Conservation (phyloP, 169 alveolate genomes). For the Plasmodium cynomolgi region DNA sequence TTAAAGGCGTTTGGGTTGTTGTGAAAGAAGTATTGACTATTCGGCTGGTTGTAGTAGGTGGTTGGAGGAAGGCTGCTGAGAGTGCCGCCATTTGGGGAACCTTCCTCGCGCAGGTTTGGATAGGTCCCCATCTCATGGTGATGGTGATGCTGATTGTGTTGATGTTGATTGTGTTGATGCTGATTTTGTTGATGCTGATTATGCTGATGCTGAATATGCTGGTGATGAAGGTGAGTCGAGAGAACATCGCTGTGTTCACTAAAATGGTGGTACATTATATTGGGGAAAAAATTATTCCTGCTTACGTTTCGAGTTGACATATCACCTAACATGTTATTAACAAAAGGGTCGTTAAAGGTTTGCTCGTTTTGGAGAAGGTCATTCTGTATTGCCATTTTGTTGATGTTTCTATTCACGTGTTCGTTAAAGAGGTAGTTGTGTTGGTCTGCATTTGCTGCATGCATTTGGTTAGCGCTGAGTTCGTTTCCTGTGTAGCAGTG, state of each 20-base stretch:
- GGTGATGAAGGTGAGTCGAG: too few relatives aligned
- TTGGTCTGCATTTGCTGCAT: neutral
- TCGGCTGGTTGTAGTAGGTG: neutral
- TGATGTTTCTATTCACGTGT: neutral
- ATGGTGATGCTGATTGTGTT: neutral
- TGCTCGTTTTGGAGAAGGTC: neutral
- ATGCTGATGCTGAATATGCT: too few relatives aligned
- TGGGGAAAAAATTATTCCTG: slow-evolving; percentile 7
- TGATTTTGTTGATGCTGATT: too few relatives aligned
- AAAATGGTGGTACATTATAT: neutral
- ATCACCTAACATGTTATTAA: neutral
- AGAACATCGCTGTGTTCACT: neutral
- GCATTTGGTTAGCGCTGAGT: neutral
- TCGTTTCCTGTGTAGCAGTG: neutral
- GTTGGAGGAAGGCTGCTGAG: neutral
- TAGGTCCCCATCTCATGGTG: neutral
- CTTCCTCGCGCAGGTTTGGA: neutral
- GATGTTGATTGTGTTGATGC: too few relatives aligned
- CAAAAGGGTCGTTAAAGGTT: neutral
- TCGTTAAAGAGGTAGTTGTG: neutral
- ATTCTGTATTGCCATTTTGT: neutral
- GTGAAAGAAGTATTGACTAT: neutral
- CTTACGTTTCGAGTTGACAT: neutral
- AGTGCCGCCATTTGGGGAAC: neutral
- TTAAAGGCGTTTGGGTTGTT: slow-evolving; percentile 9